These are phyloP conservation scores for Pichia sporocuriosa DNA, from an alignment of 805 yeast species.

Conservation along the genomic window DNA sequence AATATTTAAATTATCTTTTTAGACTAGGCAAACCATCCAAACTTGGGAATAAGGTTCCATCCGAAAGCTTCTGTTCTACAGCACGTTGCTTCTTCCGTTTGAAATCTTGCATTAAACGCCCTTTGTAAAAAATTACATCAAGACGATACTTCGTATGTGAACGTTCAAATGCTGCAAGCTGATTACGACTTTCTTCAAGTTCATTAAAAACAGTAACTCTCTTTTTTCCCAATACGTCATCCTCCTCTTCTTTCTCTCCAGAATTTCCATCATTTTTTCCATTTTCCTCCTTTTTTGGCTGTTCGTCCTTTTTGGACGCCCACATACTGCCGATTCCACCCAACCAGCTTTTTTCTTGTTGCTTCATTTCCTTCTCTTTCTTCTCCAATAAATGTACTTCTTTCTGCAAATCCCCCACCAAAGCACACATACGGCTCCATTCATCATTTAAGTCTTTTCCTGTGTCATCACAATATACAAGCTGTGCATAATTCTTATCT, in stretches of 20 bases:
- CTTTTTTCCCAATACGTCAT: too few relatives aligned
- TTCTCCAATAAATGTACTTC: slow-evolving; percentile 1
- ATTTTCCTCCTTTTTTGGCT: background rate
- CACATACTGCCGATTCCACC: background rate
- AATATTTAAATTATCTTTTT: too few relatives aligned
- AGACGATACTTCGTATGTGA: slow-evolving; percentile 34
- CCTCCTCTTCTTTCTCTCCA: slow-evolving; percentile 9
- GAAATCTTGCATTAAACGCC: slow-evolving; percentile 32
- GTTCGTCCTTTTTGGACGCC: background rate
- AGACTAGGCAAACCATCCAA: slow-evolving; percentile 19
- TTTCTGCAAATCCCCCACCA: slow-evolving; percentile 1
- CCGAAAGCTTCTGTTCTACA: slow-evolving; percentile 27
- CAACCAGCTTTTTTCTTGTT: background rate
- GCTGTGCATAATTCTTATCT: slow-evolving; percentile 38
- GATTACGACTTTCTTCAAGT: slow-evolving; percentile 21
- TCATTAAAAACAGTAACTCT: too few relatives aligned
- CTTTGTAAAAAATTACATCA: slow-evolving; percentile 35
- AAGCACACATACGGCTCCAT: slow-evolving; percentile 3
- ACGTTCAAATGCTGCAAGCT: slow-evolving; percentile 2
- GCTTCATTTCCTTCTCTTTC: background rate
- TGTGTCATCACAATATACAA: slow-evolving; percentile 23
- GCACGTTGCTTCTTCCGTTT: slow-evolving; percentile 31
- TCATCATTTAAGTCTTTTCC: slow-evolving; percentile 12
- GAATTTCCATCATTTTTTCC: slow-evolving; percentile 4
- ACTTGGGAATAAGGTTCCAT: slow-evolving; percentile 37